Percentiles rank a stretch among this genome's conserved stretches.
Evolutionary conservation across 2,329 filamentous ascomycete species (phyloP).

Genomic region (Sclerotinia trifoliorum): DNA sequence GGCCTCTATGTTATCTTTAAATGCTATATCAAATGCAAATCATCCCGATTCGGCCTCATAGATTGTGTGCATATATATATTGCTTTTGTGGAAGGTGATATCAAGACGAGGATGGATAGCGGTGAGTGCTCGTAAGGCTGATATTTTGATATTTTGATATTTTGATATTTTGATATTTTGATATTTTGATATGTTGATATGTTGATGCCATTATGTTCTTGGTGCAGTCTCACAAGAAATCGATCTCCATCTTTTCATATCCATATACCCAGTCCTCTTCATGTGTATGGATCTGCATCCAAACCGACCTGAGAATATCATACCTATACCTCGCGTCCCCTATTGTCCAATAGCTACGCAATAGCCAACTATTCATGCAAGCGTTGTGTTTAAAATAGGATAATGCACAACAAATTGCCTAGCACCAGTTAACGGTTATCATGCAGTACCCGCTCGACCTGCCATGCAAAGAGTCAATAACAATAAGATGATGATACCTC

Average conservation of each 20-base stretch:
- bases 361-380: neutral
- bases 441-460: neutral
- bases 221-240: neutral
- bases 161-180: too few relatives aligned
- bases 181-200: neutral
- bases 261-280: too few relatives aligned
- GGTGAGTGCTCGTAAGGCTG: neutral
- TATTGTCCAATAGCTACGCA: neutral
- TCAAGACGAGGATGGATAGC: neutral
- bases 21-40: neutral
- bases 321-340: neutral
- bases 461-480: neutral
- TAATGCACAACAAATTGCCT: neutral
- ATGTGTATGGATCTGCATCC: too few relatives aligned
- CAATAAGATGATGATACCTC: neutral
- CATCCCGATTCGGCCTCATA: neutral
- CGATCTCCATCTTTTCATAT: neutral
- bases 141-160: too few relatives aligned
- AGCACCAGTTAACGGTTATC: neutral
- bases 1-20: neutral
- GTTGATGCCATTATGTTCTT: neutral
- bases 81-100: neutral
- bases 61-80: neutral
- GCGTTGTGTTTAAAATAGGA: neutral
- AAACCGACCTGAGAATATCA: neutral